Percentiles rank a stretch among this genome's conserved stretches.
Evolutionary conservation across 177 flowering plant species (phyloP).

Genomic region (Vitis hybrid): DNA sequence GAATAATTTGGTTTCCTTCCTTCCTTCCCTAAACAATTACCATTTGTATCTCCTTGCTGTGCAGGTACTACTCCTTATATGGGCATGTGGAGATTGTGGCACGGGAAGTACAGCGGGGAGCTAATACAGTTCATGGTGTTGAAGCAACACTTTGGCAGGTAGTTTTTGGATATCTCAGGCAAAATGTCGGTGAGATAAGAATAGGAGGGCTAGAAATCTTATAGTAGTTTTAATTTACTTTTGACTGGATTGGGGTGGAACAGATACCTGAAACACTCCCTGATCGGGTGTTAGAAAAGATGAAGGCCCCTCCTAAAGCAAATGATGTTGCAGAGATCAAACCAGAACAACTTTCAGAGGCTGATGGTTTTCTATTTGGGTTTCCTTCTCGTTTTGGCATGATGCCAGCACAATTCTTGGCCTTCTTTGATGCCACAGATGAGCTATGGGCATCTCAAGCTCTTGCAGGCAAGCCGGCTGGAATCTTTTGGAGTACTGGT

Average conservation of each 20-base stretch:
- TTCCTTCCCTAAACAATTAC: background rate
- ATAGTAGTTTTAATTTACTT: background rate
- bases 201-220: background rate
- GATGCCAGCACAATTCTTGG: slow-evolving; percentile 78
- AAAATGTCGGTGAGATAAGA: background rate
- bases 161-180: background rate
- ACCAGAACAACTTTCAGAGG: slow-evolving; percentile 75
- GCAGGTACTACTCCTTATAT: slow-evolving; percentile 71
- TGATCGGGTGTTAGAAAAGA: slow-evolving; percentile 52
- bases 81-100: slow-evolving; percentile 87
- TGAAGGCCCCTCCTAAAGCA: slow-evolving; percentile 77
- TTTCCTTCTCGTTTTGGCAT: slow-evolving; percentile 91
- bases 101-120: slow-evolving; percentile 69
- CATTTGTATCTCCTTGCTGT: background rate
- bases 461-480: slow-evolving; percentile 95
- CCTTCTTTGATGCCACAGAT: slow-evolving; percentile 73
- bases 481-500: slow-evolving; percentile 96
- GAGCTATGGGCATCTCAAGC: slow-evolving; percentile 67
- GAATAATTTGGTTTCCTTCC: background rate
- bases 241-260: slow-evolving; percentile 16
- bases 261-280: slow-evolving; percentile 87
- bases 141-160: slow-evolving; percentile 95
- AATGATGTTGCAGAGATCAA: slow-evolving; percentile 60
- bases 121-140: slow-evolving; percentile 66
- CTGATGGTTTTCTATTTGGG: slow-evolving; percentile 89